phyloP scores from a whole-genome alignment of 2,329 filamentous ascomycete species.

The Ascochyta pisi region DNA sequence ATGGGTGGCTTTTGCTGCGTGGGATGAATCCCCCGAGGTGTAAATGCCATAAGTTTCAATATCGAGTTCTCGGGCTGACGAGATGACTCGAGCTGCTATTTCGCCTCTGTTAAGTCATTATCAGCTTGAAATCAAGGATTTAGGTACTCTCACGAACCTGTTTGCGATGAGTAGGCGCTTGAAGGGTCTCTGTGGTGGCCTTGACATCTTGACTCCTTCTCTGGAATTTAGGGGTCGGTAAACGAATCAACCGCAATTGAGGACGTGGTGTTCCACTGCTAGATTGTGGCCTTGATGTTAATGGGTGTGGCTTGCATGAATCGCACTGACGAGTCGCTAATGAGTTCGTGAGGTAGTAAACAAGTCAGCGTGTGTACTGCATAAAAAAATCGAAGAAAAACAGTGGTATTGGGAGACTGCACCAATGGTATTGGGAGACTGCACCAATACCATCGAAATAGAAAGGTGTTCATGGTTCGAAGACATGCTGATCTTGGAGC shows the following conservation, averaged over 20 bases:
- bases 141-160: conserved; percentile 46
- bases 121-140: not conserved
- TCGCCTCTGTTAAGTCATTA: conserved; percentile 59
- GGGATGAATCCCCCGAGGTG: conserved; percentile 62
- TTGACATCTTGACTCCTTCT: conserved; percentile 22
- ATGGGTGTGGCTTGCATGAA: not conserved
- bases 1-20: conserved; percentile 60
- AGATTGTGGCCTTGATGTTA: not conserved
- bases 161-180: conserved; percentile 62
- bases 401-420: not conserved
- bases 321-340: not conserved
- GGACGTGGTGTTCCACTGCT: not conserved
- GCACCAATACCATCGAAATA: not conserved
- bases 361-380: not conserved
- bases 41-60: conserved; percentile 65
- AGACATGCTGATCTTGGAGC: not conserved
- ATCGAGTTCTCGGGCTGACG: conserved; percentile 64
- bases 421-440: no score
- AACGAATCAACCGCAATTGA: not conserved
- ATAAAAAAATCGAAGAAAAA: not conserved
- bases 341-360: not conserved
- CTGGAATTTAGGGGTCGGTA: not conserved
- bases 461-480: not conserved
- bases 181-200: conserved; percentile 48
- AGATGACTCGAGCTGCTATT: conserved; percentile 67